Evolutionary conservation across 257 asterid genomes (phyloP).

Genomic region (Misopates orontium): DNA sequence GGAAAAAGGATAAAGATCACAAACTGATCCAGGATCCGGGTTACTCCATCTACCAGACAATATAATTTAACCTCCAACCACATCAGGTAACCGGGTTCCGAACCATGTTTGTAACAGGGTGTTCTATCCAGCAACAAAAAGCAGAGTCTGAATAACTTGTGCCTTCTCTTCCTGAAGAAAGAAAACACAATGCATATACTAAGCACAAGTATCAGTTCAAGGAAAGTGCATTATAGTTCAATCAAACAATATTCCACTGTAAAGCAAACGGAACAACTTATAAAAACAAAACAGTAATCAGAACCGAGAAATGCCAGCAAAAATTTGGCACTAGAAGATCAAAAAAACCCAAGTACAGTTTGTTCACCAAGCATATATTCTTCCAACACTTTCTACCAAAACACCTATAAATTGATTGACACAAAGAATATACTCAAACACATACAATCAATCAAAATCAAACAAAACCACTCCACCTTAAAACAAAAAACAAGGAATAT

Average conservation of each 20-base stretch:
- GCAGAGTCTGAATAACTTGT: conserved; percentile 79
- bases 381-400: conserved; percentile 33
- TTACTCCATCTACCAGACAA: conserved; percentile 93
- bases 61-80: conserved; percentile 84
- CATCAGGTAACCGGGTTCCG: conserved; percentile 91
- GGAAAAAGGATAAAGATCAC: conserved; percentile 31
- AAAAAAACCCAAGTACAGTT: no score
- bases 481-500: no score
- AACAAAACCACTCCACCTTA: no score
- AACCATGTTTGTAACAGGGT: conserved; percentile 81
- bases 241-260: conserved; percentile 10
- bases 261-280: not conserved
- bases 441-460: no score
- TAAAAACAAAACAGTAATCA: conserved; percentile 19
- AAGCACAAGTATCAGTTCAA: conserved; percentile 4
- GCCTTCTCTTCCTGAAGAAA: conserved; percentile 85
- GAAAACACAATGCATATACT: conserved; percentile 3
- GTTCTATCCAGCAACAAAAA: conserved; percentile 86
- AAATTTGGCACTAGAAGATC: no score
- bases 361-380: conserved; percentile 38
- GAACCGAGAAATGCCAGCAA: conserved; percentile 35
- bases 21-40: conserved; percentile 73
- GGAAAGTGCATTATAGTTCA: conserved; percentile 23
- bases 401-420: conserved; percentile 25
- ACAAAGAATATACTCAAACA: conserved; percentile 29